phyloP scores from a whole-genome alignment of 768 basidiomycete genomes.

The Boletus tomentosulus region DNA sequence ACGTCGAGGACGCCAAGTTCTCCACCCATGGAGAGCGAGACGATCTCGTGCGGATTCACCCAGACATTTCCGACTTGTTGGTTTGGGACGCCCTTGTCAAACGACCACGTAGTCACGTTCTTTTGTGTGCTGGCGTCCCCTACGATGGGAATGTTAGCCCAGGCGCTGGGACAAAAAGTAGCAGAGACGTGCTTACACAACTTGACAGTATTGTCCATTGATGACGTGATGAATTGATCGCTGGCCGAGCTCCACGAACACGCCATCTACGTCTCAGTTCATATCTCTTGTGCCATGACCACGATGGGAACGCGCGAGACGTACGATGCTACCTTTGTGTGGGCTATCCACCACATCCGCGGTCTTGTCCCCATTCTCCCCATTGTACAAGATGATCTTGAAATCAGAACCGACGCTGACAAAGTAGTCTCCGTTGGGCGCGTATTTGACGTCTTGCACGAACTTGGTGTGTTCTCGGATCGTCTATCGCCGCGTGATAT shows the following conservation, averaged over 20 bases:
- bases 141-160: slow-evolving; percentile 22
- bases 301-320: slow-evolving; percentile 25
- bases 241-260: slow-evolving; percentile 79
- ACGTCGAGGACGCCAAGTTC: slow-evolving; percentile 80
- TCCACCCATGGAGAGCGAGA: slow-evolving; percentile 81
- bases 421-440: slow-evolving; percentile 78
- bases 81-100: slow-evolving; percentile 68
- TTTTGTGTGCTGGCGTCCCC: slow-evolving; percentile 82
- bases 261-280: slow-evolving; percentile 48
- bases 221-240: slow-evolving; percentile 71
- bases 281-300: background rate
- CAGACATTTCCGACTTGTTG: slow-evolving; percentile 92
- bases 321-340: slow-evolving; percentile 73
- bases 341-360: slow-evolving; percentile 63
- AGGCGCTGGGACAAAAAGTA: background rate
- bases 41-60: slow-evolving; percentile 64
- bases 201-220: slow-evolving; percentile 84
- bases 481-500: slow-evolving; percentile 39
- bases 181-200: slow-evolving; percentile 49
- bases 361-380: slow-evolving; percentile 77
- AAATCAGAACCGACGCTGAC: slow-evolving; percentile 87
- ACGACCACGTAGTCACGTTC: slow-evolving; percentile 59
- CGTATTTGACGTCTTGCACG: slow-evolving; percentile 84
- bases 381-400: slow-evolving; percentile 87
- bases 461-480: slow-evolving; percentile 90